These are phyloP conservation scores for Candida gigantensis DNA, from an alignment of 1,139 yeast genomes.

Conservation along the genomic window DNA sequence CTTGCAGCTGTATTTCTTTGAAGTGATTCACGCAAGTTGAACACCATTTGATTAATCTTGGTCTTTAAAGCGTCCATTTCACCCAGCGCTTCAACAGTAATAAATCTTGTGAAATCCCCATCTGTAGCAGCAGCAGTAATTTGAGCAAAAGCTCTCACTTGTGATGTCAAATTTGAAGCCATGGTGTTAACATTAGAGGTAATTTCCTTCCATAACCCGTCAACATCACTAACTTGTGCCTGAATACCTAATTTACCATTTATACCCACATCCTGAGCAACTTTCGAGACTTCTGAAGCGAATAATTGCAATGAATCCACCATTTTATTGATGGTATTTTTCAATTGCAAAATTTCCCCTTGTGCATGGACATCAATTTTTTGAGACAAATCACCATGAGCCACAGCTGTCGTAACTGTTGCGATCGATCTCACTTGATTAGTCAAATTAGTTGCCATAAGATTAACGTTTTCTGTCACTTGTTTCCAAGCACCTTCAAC, in stretches of 20 bases:
- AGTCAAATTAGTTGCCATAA: constrained; percentile 87
- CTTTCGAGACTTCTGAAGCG: constrained; percentile 86
- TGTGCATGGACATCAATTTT: constrained; percentile 89
- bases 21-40: constrained; percentile 81
- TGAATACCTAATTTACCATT: constrained; percentile 91
- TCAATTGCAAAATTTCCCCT: constrained; percentile 78
- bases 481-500: constrained; percentile 96
- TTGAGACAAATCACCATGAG: constrained; percentile 86
- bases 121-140: constrained; percentile 93
- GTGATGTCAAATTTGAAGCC: constrained; percentile 90
- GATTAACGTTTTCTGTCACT: constrained; percentile 83
- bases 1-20: constrained; percentile 91
- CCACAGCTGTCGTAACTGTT: constrained; percentile 89
- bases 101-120: constrained; percentile 87
- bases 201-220: constrained; percentile 89
- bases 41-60: constrained; percentile 89
- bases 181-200: constrained; percentile 91
- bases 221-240: constrained; percentile 88
- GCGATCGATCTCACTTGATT: constrained; percentile 90
- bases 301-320: constrained; percentile 87
- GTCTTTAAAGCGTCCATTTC: constrained; percentile 94
- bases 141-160: constrained; percentile 91
- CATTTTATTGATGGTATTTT: constrained; percentile 84
- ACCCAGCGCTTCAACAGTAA: constrained; percentile 88
- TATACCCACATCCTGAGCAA: constrained; percentile 90